phyloP scores from a whole-genome alignment of 1,284 basidiomycete species.

The Tilletia walkeri region DNA sequence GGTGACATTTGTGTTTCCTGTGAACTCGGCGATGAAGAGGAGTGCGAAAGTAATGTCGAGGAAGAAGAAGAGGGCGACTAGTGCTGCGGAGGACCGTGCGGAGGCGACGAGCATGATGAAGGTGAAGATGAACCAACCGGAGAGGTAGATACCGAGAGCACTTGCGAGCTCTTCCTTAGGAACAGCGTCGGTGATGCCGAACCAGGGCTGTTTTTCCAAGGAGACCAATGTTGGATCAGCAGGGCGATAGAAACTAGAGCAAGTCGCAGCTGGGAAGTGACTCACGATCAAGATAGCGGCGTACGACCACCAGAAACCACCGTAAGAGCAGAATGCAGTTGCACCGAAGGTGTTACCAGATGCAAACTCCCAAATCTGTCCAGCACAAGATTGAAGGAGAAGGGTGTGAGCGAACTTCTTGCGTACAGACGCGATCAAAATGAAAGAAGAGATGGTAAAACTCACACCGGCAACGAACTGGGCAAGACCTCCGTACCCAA shows the following conservation, averaged over 20 bases:
- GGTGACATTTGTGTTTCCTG: conserved; percentile 34
- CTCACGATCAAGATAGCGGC: conserved; percentile 34
- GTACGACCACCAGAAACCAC: conserved; percentile 48
- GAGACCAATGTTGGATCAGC: background rate
- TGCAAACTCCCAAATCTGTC: conserved; percentile 66
- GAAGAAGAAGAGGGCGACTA: conserved; percentile 68
- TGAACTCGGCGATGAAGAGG: conserved; percentile 47
- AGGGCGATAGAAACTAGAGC: conserved; percentile 64
- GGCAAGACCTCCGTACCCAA: conserved; percentile 69
- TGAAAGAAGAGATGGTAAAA: no score
- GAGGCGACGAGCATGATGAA: conserved; percentile 26
- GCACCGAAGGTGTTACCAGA: conserved; percentile 66
- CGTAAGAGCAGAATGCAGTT: conserved; percentile 61
- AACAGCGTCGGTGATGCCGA: conserved; percentile 34
- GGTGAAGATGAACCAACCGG: conserved; percentile 47
- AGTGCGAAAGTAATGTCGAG: conserved; percentile 64
- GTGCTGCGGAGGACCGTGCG: conserved; percentile 34
- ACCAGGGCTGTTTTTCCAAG: conserved; percentile 37
- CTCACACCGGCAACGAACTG: conserved; percentile 63
- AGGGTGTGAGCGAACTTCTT: no score
- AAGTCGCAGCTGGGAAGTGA: conserved; percentile 56
- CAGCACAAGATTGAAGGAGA: background rate
- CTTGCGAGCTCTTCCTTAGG: conserved; percentile 33
- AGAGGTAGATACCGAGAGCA: conserved; percentile 28
- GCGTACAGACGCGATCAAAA: no score